Evolutionary conservation across 2,329 filamentous ascomycete genomes (phyloP), one percentile per base, ranked within the genome.

Genomic region (Penicillium sp.): DNA sequence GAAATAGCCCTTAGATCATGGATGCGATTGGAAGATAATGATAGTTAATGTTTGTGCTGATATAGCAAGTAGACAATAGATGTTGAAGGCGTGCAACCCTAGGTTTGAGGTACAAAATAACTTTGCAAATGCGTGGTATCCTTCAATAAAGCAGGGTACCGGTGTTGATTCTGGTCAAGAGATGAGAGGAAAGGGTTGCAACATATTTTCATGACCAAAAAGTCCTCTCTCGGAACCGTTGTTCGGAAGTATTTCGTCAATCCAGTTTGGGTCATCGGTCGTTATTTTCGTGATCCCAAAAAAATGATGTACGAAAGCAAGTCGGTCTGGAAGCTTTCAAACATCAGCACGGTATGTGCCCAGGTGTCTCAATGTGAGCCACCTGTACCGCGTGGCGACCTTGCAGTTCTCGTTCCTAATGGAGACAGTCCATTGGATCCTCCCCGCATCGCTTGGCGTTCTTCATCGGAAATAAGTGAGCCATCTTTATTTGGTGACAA

Each of bases 401-500:
- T 55, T 16, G 47, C 53, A 29, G 53, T 35, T 9, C 39, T 50
- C 7, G 53, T 55, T 26, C 53, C 53, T n/a, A 55, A 44, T 3
- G 53, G 53, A n/a, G 53, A 50, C 4, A 16, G 21, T 37, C 53
- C 53, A 35, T 55, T 21, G 9, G 47, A 35, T 6, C 47, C 53
- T 25, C 53, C 53, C 26, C 53, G 43, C 2, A 51, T 29, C 6
- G n/a, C 50, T n/a, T 51, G 46, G 21, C 53, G 53, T 21, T 55
- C 53, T 16, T 55, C 47, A 31, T 55, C 10, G 19, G 53, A 55
- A 29, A 55, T 29, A 19, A 55, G 31, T 16, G 53, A 55, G 9
- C 53, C 53, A 27, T 55, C 53, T 27, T 51, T 51, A 29, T 55
- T 55, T 2, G 53, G 53, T 16, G 53, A 55, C 13, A 55, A 23